Conservation (phyloP, 352 stramenopile species). For the Phytophthora idaei region DNA sequence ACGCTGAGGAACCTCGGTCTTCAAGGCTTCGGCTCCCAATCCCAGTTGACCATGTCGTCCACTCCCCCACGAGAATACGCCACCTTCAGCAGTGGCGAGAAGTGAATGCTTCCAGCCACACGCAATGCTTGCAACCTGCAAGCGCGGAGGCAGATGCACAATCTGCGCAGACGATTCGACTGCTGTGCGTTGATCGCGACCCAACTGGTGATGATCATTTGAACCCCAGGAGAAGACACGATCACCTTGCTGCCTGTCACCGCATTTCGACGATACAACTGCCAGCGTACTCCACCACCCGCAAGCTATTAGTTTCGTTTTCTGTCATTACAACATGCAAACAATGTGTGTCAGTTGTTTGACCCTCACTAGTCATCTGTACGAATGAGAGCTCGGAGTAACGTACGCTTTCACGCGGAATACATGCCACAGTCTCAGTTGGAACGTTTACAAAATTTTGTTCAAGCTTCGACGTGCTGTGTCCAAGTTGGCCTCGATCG, state of each 20-base stretch:
- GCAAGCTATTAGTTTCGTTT: slow-evolving; percentile 53
- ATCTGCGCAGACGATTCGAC: slow-evolving; percentile 11
- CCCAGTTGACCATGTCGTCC: slow-evolving; percentile 78
- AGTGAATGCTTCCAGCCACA: slow-evolving; percentile 89
- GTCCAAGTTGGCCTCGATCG: slow-evolving; percentile 56
- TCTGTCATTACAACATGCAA: slow-evolving; percentile 19
- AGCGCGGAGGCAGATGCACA: slow-evolving; percentile 18
- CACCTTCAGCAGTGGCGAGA: slow-evolving; percentile 47
- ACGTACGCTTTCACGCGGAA: slow-evolving; percentile 22
- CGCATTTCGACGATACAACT: slow-evolving; percentile 24
- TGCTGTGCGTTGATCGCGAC: slow-evolving; percentile 18
- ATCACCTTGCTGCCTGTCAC: slow-evolving; percentile 16
- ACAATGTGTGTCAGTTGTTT: not conserved
- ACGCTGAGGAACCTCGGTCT: slow-evolving; percentile 31
- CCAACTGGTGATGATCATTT: slow-evolving; percentile 56
- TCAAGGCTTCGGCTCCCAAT: slow-evolving; percentile 41
- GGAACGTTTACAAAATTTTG: slow-evolving; percentile 13
- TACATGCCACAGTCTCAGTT: slow-evolving; percentile 8
- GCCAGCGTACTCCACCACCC: slow-evolving; percentile 78
- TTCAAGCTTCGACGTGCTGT: slow-evolving; percentile 3
- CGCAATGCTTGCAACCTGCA: slow-evolving; percentile 60
- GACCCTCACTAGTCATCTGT: not conserved
- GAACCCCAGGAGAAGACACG: slow-evolving; percentile 63
- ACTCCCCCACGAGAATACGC: slow-evolving; percentile 71
- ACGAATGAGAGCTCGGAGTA: not conserved